Evolutionary conservation across 1,284 basidiomycete genomes (phyloP), one percentile per base, ranked within the genome.

Genomic region (Exsudoporus floridanus): DNA sequence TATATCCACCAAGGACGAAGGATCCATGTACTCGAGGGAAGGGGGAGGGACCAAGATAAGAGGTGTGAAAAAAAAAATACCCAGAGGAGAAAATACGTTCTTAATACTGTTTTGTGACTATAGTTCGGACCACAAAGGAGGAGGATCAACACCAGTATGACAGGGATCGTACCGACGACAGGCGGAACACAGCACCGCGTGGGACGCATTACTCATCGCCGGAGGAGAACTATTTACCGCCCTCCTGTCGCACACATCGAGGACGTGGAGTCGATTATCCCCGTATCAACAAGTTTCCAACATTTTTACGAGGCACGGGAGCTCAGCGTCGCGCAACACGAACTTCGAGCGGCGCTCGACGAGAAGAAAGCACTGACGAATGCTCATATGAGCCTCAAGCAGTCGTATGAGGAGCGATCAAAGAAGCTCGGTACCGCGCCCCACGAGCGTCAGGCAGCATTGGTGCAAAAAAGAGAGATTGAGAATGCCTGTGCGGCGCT

Each of bases 271-370:
- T 28, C 41, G 9, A 31, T 44, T 27, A 9, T 19, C n/a, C 30
- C 50, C 13, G 14, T 31, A 2, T 35, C 54, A 0, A 3, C 36
- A 5, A 36, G 38, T 39, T 34, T 39, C 4, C 59, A 47, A 45
- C 31, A 38, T 5, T 27, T 40, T 23, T 40, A 41, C 49, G 59
- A 59, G 3, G 36, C 36, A 3, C 59, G 59, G 14, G 50, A 63
- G 21, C 28, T 61, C 31, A 12, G 19, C 4, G 19, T 18, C 16
- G 39, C 59, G 33, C 35, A 44, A 25, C 27, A 42, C 23, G 49
- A 61, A 33, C 37, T 6, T 28, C 42, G 38, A 39, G 27, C 5
- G 2, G 6, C 31, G 7, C 46, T 49, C 13, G 42, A 61, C 36
- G 55, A 63, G 33, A 59, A 46, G 27, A 48, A 46, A 19, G 35